Evolutionary conservation across 2,329 filamentous ascomycete species (phyloP).

Genomic region (Dactylellina cionopaga): DNA sequence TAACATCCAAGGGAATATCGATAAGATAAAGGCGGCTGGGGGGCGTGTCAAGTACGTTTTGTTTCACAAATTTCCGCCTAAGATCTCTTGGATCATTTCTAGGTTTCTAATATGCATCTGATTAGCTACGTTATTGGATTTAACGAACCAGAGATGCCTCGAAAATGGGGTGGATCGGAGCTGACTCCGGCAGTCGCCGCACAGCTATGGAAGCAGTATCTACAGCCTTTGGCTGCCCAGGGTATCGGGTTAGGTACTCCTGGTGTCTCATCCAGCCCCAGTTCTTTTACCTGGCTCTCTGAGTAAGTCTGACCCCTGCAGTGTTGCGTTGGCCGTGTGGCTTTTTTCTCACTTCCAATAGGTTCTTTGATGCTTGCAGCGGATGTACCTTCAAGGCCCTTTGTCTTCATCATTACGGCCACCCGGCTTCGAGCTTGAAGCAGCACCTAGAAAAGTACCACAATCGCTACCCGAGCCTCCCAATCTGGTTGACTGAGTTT

Average conservation of each 20-base stretch:
- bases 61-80: background rate
- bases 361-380: background rate
- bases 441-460: conserved; percentile 10
- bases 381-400: conserved; percentile 11
- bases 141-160: conserved; percentile 22
- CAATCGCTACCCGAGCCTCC: background rate
- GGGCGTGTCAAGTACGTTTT: background rate
- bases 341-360: background rate
- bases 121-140: conserved; percentile 12
- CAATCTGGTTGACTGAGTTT: conserved; percentile 19
- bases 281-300: conserved; percentile 6
- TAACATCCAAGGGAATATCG: background rate
- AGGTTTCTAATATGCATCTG: background rate
- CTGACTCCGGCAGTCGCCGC: background rate
- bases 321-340: background rate
- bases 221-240: conserved; percentile 8
- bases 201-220: conserved; percentile 1
- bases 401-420: conserved; percentile 16
- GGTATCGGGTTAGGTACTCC: conserved; percentile 5
- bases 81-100: background rate
- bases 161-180: conserved; percentile 17
- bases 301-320: background rate
- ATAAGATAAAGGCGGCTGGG: conserved; percentile 10
- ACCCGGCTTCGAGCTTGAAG: conserved; percentile 12
- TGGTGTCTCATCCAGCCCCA: conserved; percentile 7